Conservation (phyloP, 2,329 filamentous ascomycete species). For the Triangularia verruculosa region DNA sequence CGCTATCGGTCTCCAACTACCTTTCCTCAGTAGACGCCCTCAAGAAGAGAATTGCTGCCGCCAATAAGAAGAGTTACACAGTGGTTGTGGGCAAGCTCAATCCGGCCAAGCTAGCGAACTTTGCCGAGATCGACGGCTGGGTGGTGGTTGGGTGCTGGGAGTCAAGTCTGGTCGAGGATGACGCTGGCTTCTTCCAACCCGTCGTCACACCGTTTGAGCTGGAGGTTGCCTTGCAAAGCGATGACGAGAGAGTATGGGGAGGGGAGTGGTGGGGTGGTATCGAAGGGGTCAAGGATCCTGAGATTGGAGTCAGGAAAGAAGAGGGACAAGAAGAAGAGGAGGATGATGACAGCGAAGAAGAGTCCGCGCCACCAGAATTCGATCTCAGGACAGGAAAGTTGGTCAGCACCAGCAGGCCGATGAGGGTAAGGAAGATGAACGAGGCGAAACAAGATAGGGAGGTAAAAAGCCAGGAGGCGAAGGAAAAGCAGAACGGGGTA, state of each 20-base stretch:
- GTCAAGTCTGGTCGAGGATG: constrained; percentile 84
- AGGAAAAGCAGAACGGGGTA: background rate
- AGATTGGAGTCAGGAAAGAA: constrained; percentile 22
- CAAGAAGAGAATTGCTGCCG: constrained; percentile 66
- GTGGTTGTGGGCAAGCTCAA: constrained; percentile 97
- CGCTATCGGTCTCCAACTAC: constrained; percentile 88
- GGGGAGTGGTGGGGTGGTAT: constrained; percentile 89
- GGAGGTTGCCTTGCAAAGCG: constrained; percentile 69
- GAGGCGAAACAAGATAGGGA: constrained; percentile 15
- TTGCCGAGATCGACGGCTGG: constrained; percentile 93
- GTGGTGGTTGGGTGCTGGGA: constrained; percentile 98
- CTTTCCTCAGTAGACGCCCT: constrained; percentile 74
- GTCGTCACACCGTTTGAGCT: constrained; percentile 96
- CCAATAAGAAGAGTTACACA: constrained; percentile 92
- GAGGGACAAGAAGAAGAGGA: constrained; percentile 33
- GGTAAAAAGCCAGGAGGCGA: constrained; percentile 1
- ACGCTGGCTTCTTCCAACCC: constrained; percentile 76
- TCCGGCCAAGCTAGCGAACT: constrained; percentile 93
- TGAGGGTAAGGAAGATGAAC: constrained; percentile 49
- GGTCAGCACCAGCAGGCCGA: constrained; percentile 73
- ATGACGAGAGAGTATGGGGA: constrained; percentile 78
- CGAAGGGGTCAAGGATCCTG: constrained; percentile 57
- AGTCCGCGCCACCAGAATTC: constrained; percentile 83
- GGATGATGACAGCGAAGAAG: constrained; percentile 55
- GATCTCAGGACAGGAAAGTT: constrained; percentile 87